Base-by-base conservation (phyloP, 2,329 filamentous ascomycete genomes). In the Coniochaeta sp. region DNA sequence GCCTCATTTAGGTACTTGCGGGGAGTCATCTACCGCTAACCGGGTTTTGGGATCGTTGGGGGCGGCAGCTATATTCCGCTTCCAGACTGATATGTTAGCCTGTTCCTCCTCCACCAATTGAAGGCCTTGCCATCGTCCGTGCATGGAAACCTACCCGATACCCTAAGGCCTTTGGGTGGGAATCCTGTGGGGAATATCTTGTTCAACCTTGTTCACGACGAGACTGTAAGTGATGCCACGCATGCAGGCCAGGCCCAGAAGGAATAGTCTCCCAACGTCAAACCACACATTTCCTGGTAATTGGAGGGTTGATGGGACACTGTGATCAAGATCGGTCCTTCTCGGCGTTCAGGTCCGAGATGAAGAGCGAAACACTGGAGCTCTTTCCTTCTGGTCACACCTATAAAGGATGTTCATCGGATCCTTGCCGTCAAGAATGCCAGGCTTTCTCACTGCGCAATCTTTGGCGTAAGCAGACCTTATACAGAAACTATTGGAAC, bases 11-110 rank as follows among this genome's bases (percentile, higher is more conserved):
- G 47, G 47, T 52, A 52, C 30, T 17, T 14, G 47, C 47, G 47
- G 47, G 47, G 17, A 30, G 47, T 52, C 24, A 52, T 52, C 47
- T 52, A 52, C 47, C 47, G 47, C 30, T 52, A 52, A 52, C 47
- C 47, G 14, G 47, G 47, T 52, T 52, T 52, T 52, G 26, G 47
- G 24, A 52, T 28, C 26, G 22, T 17, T 52, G 24, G 47, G 47
- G 47, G 47, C 47, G 47, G 47, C 47, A 52, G 47, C 47, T 26
- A 52, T 28, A 52, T 52, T 52, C 47, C 47, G 47, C n/a, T 52
- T 30, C 47, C 47, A 52, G 24, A 28, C 26, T 8, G 12, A 52
- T 28, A 30, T 52, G 30, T 52, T 52, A 52, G 47, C 47, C 47
- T 52, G n/a, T 52, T 17, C 47, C 16, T 26, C 4, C 8, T 30